phyloP scores from a whole-genome alignment of 1,139 yeast species.

The Sugiyamaella xylanicola region DNA sequence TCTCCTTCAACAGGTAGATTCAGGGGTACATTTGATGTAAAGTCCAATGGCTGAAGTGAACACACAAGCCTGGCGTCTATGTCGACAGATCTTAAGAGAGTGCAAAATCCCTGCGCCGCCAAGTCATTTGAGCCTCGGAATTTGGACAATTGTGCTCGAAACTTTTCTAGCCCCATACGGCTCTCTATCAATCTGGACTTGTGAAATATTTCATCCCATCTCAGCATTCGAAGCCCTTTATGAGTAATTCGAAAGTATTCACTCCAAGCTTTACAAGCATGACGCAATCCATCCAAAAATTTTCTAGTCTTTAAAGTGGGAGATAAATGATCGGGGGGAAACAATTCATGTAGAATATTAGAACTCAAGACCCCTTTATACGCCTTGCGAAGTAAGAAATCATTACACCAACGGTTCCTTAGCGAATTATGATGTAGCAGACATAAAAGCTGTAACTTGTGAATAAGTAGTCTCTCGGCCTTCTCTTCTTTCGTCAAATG shows the following conservation, averaged over 20 bases:
- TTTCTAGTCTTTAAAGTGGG: conserved; percentile 57
- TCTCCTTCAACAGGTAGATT: conserved; percentile 11
- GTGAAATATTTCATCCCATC: conserved; percentile 60
- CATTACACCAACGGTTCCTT: conserved; percentile 76
- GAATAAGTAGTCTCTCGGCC: conserved; percentile 53
- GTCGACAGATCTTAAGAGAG: conserved; percentile 68
- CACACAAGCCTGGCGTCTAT: conserved; percentile 73
- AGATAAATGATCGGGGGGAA: conserved; percentile 50
- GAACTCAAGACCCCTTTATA: conserved; percentile 51
- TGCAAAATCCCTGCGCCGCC: conserved; percentile 86
- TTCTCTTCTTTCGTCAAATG: conserved; percentile 51
- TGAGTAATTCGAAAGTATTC: conserved; percentile 56
- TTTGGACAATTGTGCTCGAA: conserved; percentile 29
- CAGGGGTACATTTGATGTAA: conserved; percentile 50
- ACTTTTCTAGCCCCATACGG: conserved; percentile 30
- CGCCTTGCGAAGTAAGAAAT: conserved; percentile 43
- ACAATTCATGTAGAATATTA: conserved; percentile 50
- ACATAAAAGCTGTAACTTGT: conserved; percentile 58
- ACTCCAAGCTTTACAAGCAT: conserved; percentile 64
- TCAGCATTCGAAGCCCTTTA: conserved; percentile 50
- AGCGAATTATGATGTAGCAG: conserved; percentile 66
- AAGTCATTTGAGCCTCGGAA: conserved; percentile 70
- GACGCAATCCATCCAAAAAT: conserved; percentile 72
- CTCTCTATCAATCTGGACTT: conserved; percentile 32
- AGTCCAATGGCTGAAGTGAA: conserved; percentile 90